phyloP scores from a whole-genome alignment of 73 alveolate species.

The Paramecium octaurelia region DNA sequence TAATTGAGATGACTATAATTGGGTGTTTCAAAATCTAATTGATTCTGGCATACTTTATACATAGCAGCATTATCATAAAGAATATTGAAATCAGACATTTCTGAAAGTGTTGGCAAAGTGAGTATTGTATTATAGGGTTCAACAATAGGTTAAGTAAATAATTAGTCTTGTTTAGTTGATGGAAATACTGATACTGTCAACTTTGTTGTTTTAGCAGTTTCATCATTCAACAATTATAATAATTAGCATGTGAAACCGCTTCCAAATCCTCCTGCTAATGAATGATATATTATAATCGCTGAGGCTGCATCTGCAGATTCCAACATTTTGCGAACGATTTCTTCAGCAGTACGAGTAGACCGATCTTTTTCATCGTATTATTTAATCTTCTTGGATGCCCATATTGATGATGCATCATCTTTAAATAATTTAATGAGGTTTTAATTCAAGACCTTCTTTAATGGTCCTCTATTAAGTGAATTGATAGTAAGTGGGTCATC shows the following conservation, averaged over 20 bases:
- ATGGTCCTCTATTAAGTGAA: constrained; percentile 65
- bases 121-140: background rate
- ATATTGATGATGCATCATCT: background rate
- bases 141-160: background rate
- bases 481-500: constrained; percentile 60
- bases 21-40: background rate
- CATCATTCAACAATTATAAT: background rate
- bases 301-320: background rate
- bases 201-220: background rate
- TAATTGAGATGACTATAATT: background rate
- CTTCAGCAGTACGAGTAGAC: background rate
- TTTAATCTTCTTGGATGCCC: background rate
- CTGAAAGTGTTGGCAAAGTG: background rate
- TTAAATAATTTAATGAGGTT: background rate
- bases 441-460: constrained; percentile 38
- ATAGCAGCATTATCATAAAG: background rate
- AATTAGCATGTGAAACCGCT: background rate
- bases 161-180: background rate
- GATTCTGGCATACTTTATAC: background rate
- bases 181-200: background rate
- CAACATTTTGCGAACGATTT: background rate
- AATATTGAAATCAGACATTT: background rate
- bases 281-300: background rate
- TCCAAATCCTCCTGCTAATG: background rate
- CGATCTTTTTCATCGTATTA: background rate